These are phyloP conservation scores for Apiotrichum laibachii DNA, from an alignment of 1,284 basidiomycete species.

Conservation along the genomic window DNA sequence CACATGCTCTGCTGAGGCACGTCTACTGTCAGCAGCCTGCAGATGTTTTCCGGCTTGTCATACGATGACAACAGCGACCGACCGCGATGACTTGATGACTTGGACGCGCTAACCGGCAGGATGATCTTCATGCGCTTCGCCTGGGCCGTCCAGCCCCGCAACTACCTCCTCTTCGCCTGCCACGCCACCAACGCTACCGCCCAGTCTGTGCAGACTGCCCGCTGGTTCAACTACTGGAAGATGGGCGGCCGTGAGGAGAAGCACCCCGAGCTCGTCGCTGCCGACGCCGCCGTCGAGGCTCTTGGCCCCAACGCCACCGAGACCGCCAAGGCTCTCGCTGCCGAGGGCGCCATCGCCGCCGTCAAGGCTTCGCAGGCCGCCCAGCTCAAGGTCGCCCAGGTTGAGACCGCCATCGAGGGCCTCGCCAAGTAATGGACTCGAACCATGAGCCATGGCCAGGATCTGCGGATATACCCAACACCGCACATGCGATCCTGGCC, in stretches of 20 bases:
- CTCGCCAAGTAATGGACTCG: not conserved
- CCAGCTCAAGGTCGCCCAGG: conserved; percentile 23
- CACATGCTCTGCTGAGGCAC: too few relatives aligned
- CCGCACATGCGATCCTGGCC: too few relatives aligned
- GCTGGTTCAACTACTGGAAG: conserved; percentile 84
- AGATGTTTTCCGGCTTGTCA: too few relatives aligned
- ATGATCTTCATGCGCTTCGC: conserved; percentile 95
- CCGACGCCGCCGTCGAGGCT: conserved; percentile 14
- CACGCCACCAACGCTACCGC: conserved; percentile 86
- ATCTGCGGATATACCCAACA: too few relatives aligned
- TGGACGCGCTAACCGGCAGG: conserved; percentile 52
- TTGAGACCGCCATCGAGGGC: conserved; percentile 24
- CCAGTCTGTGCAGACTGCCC: conserved; percentile 73
- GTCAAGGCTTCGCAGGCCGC: conserved; percentile 12
- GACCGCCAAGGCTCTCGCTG: not conserved
- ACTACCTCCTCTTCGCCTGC: conserved; percentile 90
- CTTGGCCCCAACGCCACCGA: not conserved
- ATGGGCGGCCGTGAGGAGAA: conserved; percentile 48
- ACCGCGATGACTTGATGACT: too few relatives aligned
- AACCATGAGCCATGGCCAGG: too few relatives aligned
- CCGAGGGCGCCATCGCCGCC: conserved; percentile 1
- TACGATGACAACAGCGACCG: too few relatives aligned
- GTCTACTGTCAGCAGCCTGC: too few relatives aligned
- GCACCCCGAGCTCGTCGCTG: conserved; percentile 28
- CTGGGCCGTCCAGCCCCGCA: conserved; percentile 90